phyloP scores from a whole-genome alignment of 1,139 yeast genomes.

The Meyerozyma athensensis region DNA sequence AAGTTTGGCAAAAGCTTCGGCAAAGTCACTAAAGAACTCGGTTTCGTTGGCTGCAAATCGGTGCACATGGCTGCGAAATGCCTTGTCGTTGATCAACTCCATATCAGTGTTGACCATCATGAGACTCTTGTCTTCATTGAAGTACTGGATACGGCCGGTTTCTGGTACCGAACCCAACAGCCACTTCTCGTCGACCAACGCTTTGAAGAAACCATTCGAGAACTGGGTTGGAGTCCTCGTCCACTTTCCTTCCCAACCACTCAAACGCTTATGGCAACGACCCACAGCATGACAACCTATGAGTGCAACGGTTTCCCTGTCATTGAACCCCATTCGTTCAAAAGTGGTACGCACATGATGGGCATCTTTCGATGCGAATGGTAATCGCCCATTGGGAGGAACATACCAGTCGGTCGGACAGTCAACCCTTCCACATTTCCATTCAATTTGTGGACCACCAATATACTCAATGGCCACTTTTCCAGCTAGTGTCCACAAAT shows the following conservation, averaged over 20 bases:
- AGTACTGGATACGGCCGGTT: conserved; percentile 37
- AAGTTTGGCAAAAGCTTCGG: conserved; percentile 48
- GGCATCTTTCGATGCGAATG: conserved; percentile 50
- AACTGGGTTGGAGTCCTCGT: conserved; percentile 29
- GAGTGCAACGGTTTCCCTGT: conserved; percentile 58
- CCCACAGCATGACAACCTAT: conserved; percentile 67
- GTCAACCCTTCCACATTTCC: conserved; percentile 64
- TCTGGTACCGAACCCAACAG: conserved; percentile 29
- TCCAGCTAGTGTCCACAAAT: conserved; percentile 65
- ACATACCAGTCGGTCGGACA: conserved; percentile 46
- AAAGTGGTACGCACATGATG: conserved; percentile 53
- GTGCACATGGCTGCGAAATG: conserved; percentile 46
- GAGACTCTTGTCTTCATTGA: conserved; percentile 32
- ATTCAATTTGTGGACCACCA: conserved; percentile 56
- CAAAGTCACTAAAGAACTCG: conserved; percentile 48
- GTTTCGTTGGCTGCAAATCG: conserved; percentile 51
- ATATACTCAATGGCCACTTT: conserved; percentile 54
- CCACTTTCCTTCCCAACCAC: conserved; percentile 46
- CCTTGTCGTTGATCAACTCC: conserved; percentile 47
- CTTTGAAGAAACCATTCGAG: conserved; percentile 33
- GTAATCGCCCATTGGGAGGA: conserved; percentile 61
- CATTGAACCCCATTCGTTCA: conserved; percentile 56
- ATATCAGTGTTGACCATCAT: conserved; percentile 70
- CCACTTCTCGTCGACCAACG: conserved; percentile 31
- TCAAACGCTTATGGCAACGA: conserved; percentile 51